Percentiles rank a stretch among this genome's conserved stretches.
Evolutionary conservation across 352 stramenopile species (phyloP).

Genomic region (Phytophthora crassamura): DNA sequence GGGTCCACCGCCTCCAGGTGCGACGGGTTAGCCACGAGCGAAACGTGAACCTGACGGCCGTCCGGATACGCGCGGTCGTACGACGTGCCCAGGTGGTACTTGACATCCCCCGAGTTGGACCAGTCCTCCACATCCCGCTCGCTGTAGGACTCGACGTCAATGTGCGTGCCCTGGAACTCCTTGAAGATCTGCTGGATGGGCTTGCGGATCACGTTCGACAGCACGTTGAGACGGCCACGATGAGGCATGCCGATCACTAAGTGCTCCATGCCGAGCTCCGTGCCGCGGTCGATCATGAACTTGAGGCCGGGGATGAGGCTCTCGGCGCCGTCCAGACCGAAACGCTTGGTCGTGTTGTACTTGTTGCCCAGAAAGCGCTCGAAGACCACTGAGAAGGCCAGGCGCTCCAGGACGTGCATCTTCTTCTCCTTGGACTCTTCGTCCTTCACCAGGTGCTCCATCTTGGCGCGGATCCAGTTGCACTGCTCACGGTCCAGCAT

Average conservation of each 20-base stretch:
- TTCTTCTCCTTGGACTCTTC: constrained; percentile 93
- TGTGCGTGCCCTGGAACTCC: constrained; percentile 96
- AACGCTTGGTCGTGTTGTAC: constrained; percentile 99
- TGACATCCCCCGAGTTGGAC: constrained; percentile 96
- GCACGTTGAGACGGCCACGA: constrained; percentile 96
- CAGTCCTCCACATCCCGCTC: constrained; percentile 86
- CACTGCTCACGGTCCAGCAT: constrained; percentile 96
- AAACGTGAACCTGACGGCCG: constrained; percentile 94
- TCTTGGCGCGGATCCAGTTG: constrained; percentile 97
- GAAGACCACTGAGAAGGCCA: constrained; percentile 98
- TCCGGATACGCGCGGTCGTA: constrained; percentile 97
- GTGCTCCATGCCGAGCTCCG: constrained; percentile 95
- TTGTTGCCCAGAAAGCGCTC: constrained; percentile 98
- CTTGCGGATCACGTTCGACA: constrained; percentile 99
- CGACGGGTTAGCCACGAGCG: constrained; percentile 96
- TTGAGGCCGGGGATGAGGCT: constrained; percentile 96
- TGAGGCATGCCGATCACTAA: constrained; percentile 99
- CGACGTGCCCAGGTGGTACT: constrained; percentile 98
- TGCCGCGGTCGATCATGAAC: constrained; percentile 95
- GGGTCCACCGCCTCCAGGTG: constrained; percentile 98
- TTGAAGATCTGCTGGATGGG: constrained; percentile 98
- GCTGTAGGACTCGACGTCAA: constrained; percentile 91
- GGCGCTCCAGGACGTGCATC: constrained; percentile 96
- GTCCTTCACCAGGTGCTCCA: constrained; percentile 77
- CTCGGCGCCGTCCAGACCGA: constrained; percentile 97